These are phyloP conservation scores for Alloascoidea hylecoeti DNA, from an alignment of 805 yeast genomes.

Conservation along the genomic window DNA sequence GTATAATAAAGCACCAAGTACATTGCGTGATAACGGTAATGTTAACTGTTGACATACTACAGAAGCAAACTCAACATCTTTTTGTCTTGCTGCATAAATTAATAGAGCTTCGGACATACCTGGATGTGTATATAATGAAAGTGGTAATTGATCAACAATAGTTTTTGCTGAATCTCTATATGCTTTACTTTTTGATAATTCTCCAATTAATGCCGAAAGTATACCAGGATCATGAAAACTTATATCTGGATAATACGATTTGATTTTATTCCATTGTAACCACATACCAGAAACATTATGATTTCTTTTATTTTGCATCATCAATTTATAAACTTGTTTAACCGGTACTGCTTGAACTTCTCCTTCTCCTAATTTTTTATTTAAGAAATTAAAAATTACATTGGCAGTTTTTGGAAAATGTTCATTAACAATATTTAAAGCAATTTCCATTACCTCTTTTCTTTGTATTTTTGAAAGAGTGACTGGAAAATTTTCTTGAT, in stretches of 20 bases:
- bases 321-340: neutral
- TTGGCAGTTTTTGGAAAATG: neutral
- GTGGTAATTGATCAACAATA: slow-evolving; percentile 2
- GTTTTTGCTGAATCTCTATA: neutral
- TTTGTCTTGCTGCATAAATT: neutral
- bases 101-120: neutral
- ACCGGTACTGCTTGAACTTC: neutral
- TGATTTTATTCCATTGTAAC: neutral
- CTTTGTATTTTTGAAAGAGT: neutral
- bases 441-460: neutral
- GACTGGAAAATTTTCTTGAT: neutral
- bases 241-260: neutral
- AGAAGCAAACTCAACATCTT: neutral
- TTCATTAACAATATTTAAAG: neutral
- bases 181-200: slow-evolving; percentile 1
- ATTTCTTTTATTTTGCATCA: neutral
- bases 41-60: slow-evolving; percentile 1
- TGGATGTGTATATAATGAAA: neutral
- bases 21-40: neutral
- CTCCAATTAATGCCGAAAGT: neutral
- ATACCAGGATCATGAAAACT: neutral
- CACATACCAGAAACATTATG: slow-evolving; percentile 1
- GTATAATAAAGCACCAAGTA: slow-evolving; percentile 2
- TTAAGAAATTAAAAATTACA: neutral
- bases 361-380: neutral